These are phyloP conservation scores for Penicillium riverlandense DNA, from an alignment of 495 filamentous ascomycete species.

Conservation along the genomic window DNA sequence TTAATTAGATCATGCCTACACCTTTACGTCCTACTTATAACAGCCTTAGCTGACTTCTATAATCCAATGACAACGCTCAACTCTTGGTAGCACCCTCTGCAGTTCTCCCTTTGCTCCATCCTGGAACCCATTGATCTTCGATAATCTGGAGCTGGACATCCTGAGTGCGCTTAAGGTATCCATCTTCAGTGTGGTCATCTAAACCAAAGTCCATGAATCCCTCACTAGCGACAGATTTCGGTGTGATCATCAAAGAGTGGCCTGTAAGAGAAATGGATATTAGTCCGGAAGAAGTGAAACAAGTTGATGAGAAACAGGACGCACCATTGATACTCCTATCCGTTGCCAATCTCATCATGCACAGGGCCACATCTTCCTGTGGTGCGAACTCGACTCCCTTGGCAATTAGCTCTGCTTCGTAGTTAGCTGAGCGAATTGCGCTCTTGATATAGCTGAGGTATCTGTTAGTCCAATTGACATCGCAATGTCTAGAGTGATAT, in stretches of 20 bases:
- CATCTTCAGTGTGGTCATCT: slow-evolving; percentile 14
- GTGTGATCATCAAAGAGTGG: slow-evolving; percentile 13
- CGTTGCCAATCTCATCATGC: slow-evolving; percentile 25
- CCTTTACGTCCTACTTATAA: too few relatives aligned
- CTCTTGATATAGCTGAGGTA: slow-evolving; percentile 15
- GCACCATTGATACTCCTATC: slow-evolving; percentile 25
- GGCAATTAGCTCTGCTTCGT: slow-evolving; percentile 15
- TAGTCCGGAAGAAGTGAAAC: too few relatives aligned
- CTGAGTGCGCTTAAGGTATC: slow-evolving; percentile 11
- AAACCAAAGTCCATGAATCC: slow-evolving; percentile 12
- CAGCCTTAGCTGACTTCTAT: too few relatives aligned
- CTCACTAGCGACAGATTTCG: slow-evolving; percentile 11
- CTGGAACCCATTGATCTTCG: slow-evolving; percentile 12
- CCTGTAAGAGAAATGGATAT: neutral
- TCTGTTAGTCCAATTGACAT: too few relatives aligned
- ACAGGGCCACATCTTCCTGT: slow-evolving; percentile 15
- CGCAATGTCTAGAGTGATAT: too few relatives aligned
- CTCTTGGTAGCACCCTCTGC: slow-evolving; percentile 5
- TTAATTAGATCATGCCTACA: too few relatives aligned
- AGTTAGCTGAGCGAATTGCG: slow-evolving; percentile 11
- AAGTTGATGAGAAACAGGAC: neutral
- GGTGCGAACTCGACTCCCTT: slow-evolving; percentile 26
- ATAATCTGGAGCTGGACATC: slow-evolving; percentile 11
- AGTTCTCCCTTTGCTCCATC: slow-evolving; percentile 15
- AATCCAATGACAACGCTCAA: too few relatives aligned